A percentile compares a stretch with the other conserved stretches of the same genome.
Evolutionary conservation across 495 filamentous ascomycete genomes (phyloP).

Genomic region (Sporormia fimetaria): DNA sequence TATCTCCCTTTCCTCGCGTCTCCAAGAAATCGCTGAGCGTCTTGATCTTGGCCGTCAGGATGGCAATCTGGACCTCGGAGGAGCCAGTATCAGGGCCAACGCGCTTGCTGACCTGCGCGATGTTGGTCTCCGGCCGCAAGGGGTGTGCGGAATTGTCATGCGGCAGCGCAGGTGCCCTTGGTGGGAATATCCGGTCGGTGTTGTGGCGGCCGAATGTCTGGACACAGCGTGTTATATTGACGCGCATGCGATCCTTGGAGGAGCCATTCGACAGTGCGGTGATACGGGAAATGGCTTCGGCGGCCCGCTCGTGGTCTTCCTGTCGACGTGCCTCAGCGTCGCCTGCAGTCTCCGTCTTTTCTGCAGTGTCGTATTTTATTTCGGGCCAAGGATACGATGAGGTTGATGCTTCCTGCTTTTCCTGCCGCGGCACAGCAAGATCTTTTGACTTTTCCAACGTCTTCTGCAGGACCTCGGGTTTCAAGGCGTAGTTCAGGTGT

Average conservation of each 20-base stretch:
- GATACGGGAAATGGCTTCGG: conserved; percentile 64
- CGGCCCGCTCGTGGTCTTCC: conserved; percentile 42
- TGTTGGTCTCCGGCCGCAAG: conserved; percentile 22
- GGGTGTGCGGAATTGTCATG: conserved; percentile 1
- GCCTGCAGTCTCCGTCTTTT: conserved; percentile 25
- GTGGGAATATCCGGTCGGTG: conserved; percentile 60
- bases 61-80: conserved; percentile 93
- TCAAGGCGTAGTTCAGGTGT: conserved; percentile 64
- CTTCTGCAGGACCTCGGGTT: conserved; percentile 47
- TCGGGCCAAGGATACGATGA: neutral
- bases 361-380: neutral
- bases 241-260: conserved; percentile 61
- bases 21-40: conserved; percentile 54
- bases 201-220: conserved; percentile 80
- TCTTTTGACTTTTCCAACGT: conserved; percentile 52
- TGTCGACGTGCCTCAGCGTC: conserved; percentile 23
- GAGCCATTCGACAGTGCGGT: conserved; percentile 60
- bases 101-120: conserved; percentile 46
- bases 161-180: conserved; percentile 34
- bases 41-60: conserved; percentile 87
- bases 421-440: conserved; percentile 46
- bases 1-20: conserved; percentile 53
- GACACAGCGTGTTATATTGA: conserved; percentile 73
- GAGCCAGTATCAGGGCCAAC: conserved; percentile 85
- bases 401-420: conserved; percentile 8